phyloP scores from a whole-genome alignment of 1,284 basidiomycete genomes.

The Puccinia hordei region DNA sequence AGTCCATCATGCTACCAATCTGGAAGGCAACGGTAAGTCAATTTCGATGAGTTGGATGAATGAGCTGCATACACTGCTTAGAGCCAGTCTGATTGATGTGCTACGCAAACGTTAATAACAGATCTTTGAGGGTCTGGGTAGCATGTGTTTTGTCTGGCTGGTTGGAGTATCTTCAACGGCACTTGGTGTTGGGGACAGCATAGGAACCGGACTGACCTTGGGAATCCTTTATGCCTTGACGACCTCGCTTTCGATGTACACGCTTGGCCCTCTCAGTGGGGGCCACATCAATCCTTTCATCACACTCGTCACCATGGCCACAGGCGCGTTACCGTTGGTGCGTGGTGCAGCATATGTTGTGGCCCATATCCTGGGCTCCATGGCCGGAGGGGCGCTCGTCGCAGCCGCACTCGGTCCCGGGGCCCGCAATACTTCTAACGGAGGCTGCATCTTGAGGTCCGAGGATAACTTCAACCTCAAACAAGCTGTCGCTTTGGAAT shows the following conservation, averaged over 20 bases:
- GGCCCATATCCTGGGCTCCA: conserved; percentile 19
- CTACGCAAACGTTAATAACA: background rate
- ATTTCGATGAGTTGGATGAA: background rate
- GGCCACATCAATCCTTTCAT: conserved; percentile 47
- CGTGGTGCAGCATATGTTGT: conserved; percentile 31
- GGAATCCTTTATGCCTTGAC: conserved; percentile 15
- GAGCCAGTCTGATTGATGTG: background rate
- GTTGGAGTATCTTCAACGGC: conserved; percentile 25
- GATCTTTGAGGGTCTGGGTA: conserved; percentile 46
- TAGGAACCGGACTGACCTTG: conserved; percentile 15
- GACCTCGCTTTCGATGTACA: conserved; percentile 23
- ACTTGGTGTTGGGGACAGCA: conserved; percentile 11
- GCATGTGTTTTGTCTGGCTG: conserved; percentile 32
- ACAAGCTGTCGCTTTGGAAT: conserved; percentile 41
- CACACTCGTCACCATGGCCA: conserved; percentile 18
- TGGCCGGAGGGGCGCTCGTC: conserved; percentile 34
- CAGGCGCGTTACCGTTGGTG: background rate
- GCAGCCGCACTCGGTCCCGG: conserved; percentile 26
- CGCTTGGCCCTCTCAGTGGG: conserved; percentile 28
- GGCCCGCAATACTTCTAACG: conserved; percentile 5
- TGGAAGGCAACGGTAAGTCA: conserved; percentile 29
- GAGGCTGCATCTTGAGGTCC: conserved; percentile 29
- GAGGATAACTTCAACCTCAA: conserved; percentile 18
- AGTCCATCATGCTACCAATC: background rate
- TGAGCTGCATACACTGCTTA: background rate